These are phyloP conservation scores for Magnaporthiopsis rhizophila DNA, from an alignment of 2,329 filamentous ascomycete species.

Conservation along the genomic window DNA sequence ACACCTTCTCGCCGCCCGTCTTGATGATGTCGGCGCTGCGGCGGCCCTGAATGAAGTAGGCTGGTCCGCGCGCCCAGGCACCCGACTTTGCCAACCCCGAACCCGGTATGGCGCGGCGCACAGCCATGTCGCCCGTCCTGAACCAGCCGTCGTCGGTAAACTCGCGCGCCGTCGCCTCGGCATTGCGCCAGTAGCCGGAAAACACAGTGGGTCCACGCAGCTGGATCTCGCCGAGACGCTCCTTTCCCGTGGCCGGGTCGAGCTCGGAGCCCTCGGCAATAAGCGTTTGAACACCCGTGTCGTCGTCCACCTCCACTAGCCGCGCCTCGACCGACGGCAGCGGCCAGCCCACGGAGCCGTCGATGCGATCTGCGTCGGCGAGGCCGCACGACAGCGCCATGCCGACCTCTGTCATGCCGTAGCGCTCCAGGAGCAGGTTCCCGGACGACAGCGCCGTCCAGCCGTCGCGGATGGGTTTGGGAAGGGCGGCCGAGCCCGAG, in stretches of 20 bases:
- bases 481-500: slow-evolving; percentile 88
- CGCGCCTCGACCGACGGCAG: slow-evolving; percentile 80
- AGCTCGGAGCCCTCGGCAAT: slow-evolving; percentile 47
- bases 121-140: slow-evolving; percentile 89
- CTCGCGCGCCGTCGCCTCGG: slow-evolving; percentile 69
- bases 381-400: slow-evolving; percentile 95
- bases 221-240: slow-evolving; percentile 85
- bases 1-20: slow-evolving; percentile 85
- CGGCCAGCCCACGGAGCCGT: slow-evolving; percentile 91
- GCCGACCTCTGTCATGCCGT: slow-evolving; percentile 98
- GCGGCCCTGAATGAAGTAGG: slow-evolving; percentile 88
- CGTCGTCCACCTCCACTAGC: slow-evolving; percentile 66
- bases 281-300: no score
- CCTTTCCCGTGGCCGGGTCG: slow-evolving; percentile 38
- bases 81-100: slow-evolving; percentile 30
- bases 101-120: slow-evolving; percentile 41
- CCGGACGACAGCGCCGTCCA: slow-evolving; percentile 76
- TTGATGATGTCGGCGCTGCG: slow-evolving; percentile 95
- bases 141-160: slow-evolving; percentile 76
- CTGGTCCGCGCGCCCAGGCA: slow-evolving; percentile 41
- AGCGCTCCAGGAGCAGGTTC: slow-evolving; percentile 87
- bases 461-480: slow-evolving; percentile 75
- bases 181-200: slow-evolving; percentile 84
- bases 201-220: slow-evolving; percentile 87
- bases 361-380: slow-evolving; percentile 66